These are phyloP conservation scores for Trametes versicolor DNA, from an alignment of 1,284 basidiomycete genomes.

Conservation along the genomic window DNA sequence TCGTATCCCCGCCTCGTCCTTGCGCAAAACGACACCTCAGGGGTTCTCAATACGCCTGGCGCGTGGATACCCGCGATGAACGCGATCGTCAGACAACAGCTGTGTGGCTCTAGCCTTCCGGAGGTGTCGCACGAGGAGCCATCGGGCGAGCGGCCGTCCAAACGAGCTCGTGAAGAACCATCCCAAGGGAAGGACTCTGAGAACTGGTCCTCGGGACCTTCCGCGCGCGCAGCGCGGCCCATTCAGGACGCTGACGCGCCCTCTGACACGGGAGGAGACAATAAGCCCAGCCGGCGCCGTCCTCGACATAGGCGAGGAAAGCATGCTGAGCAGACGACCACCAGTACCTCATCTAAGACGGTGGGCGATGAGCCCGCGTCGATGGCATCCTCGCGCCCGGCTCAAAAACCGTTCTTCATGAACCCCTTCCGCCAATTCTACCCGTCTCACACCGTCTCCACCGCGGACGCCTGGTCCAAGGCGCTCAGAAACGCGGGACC, in stretches of 20 bases:
- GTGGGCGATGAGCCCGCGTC: too few species aligned
- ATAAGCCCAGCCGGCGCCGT: too few species aligned
- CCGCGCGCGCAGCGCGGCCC: too few species aligned
- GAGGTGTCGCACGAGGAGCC: background rate
- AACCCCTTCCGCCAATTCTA: conserved; percentile 9
- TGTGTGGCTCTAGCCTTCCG: background rate
- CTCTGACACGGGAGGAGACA: too few species aligned
- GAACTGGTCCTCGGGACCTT: background rate
- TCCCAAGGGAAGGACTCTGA: too few species aligned
- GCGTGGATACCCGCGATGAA: conserved; percentile 11
- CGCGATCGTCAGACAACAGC: background rate
- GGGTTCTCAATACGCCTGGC: conserved; percentile 12
- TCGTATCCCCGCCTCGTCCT: conserved; percentile 15
- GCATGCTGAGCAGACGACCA: too few species aligned
- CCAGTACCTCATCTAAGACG: too few species aligned
- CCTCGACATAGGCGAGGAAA: too few species aligned
- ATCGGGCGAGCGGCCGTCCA: background rate
- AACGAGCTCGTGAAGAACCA: background rate
- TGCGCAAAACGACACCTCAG: conserved; percentile 1
- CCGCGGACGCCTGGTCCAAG: background rate
- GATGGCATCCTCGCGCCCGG: too few species aligned
- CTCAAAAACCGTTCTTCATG: too few species aligned
- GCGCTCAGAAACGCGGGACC: background rate
- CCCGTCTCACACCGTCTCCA: background rate
- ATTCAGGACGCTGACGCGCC: too few species aligned